phyloP scores from a whole-genome alignment of 805 yeast species.

The Candida maltosa region DNA sequence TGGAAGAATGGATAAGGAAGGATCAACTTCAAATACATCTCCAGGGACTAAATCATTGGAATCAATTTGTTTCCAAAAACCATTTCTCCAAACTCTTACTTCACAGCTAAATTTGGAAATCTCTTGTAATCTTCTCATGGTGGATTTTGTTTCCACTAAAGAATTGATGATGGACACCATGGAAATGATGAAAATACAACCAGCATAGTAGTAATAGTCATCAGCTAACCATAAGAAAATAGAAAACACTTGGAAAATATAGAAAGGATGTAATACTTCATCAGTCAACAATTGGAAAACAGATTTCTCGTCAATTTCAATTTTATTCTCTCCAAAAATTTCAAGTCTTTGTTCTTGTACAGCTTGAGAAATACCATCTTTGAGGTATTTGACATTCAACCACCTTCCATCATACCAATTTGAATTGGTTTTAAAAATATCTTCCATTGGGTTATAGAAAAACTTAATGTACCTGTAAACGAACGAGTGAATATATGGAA shows the following conservation, averaged over 20 bases:
- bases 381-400: constrained; percentile 53
- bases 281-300: constrained; percentile 64
- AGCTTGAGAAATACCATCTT: constrained; percentile 70
- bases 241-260: constrained; percentile 90
- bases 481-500: constrained; percentile 69
- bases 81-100: constrained; percentile 87
- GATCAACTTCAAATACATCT: constrained; percentile 90
- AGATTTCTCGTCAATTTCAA: constrained; percentile 74
- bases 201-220: constrained; percentile 89
- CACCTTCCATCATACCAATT: constrained; percentile 87
- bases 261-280: constrained; percentile 93
- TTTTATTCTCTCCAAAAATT: constrained; percentile 76
- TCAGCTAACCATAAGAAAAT: constrained; percentile 90
- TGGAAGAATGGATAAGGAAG: constrained; percentile 69
- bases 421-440: constrained; percentile 74
- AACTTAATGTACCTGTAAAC: constrained; percentile 81
- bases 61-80: constrained; percentile 80
- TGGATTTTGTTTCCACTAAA: constrained; percentile 77
- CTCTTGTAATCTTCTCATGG: constrained; percentile 67
- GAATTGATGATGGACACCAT: constrained; percentile 76
- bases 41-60: constrained; percentile 91
- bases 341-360: constrained; percentile 62
- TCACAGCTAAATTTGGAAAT: constrained; percentile 75
- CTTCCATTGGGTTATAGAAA: constrained; percentile 83
- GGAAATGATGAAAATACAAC: constrained; percentile 86